phyloP scores from a whole-genome alignment of 2,329 filamentous ascomycete genomes.

The Cladophialophora carrionii region DNA sequence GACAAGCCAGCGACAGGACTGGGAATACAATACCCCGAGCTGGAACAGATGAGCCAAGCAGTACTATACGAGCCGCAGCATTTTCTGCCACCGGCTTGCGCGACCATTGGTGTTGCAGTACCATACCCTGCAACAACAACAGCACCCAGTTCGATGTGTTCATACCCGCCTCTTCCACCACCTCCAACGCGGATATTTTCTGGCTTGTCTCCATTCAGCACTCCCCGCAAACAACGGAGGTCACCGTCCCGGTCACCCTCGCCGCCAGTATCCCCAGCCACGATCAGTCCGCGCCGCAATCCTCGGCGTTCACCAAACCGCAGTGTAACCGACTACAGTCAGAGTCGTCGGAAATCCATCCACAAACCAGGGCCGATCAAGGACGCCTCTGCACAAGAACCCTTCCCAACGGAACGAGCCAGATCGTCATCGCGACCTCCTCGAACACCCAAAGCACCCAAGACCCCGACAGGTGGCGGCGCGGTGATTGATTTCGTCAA shows the following conservation, averaged over 20 bases:
- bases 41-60: slow-evolving; percentile 46
- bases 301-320: slow-evolving; percentile 38
- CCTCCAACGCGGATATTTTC: slow-evolving; percentile 46
- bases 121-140: slow-evolving; percentile 26
- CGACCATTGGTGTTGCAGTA: slow-evolving; percentile 26
- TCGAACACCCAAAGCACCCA: slow-evolving; percentile 39
- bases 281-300: slow-evolving; percentile 41
- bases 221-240: slow-evolving; percentile 39
- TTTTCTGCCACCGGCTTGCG: slow-evolving; percentile 2
- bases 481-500: slow-evolving; percentile 70
- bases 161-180: slow-evolving; percentile 47
- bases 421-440: slow-evolving; percentile 34
- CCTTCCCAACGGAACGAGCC: slow-evolving; percentile 37
- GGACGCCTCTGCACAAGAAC: slow-evolving; percentile 39
- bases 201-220: slow-evolving; percentile 43
- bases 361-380: slow-evolving; percentile 47
- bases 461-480: slow-evolving; percentile 39
- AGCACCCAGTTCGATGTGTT: slow-evolving; percentile 39
- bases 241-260: slow-evolving; percentile 42
- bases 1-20: slow-evolving; percentile 19
- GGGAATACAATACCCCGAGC: slow-evolving; percentile 31
- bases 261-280: slow-evolving; percentile 47
- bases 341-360: slow-evolving; percentile 46
- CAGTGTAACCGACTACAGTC: slow-evolving; percentile 39
- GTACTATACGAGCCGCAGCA: slow-evolving; percentile 39